Percentiles rank a stretch among this genome's conserved stretches.
Conservation (phyloP, 1,284 basidiomycete genomes). For the Cryptococcus maquisensis region DNA sequence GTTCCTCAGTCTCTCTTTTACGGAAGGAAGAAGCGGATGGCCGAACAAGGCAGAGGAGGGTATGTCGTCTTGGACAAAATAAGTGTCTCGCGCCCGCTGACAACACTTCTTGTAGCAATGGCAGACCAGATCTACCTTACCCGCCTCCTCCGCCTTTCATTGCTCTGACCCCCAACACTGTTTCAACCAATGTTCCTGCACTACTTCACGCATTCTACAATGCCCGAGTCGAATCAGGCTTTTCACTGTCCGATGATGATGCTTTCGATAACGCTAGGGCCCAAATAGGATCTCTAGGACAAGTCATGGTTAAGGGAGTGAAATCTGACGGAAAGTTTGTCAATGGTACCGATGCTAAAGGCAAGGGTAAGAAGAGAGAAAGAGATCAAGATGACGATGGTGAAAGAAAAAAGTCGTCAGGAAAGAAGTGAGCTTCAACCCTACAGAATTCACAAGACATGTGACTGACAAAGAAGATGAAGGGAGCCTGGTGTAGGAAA, state of each 20-base stretch:
- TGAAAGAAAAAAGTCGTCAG: constrained; percentile 13
- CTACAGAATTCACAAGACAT: neutral
- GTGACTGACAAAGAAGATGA: neutral
- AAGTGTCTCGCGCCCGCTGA: neutral
- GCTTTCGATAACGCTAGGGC: constrained; percentile 36
- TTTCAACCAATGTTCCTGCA: constrained; percentile 72
- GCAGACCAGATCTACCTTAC: constrained; percentile 57
- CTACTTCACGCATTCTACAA: constrained; percentile 75
- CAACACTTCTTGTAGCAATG: neutral
- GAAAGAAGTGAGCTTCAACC: constrained; percentile 23
- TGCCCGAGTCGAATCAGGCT: constrained; percentile 52
- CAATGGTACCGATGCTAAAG: neutral
- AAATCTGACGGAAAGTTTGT: neutral
- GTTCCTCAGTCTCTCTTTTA: constrained; percentile 76
- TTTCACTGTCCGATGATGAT: constrained; percentile 32
- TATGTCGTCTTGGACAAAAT: neutral
- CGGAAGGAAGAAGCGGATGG: constrained; percentile 55
- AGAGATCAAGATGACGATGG: constrained; percentile 6
- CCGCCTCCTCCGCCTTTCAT: constrained; percentile 77
- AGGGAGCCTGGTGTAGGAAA: constrained; percentile 31
- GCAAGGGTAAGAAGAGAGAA: constrained; percentile 28
- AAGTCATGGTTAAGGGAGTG: constrained; percentile 36
- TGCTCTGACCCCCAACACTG: constrained; percentile 60
- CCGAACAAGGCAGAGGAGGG: constrained; percentile 11
- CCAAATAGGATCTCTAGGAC: constrained; percentile 43